Base-by-base conservation (phyloP, 2,329 filamentous ascomycete species). In the Phoma herbarum region DNA sequence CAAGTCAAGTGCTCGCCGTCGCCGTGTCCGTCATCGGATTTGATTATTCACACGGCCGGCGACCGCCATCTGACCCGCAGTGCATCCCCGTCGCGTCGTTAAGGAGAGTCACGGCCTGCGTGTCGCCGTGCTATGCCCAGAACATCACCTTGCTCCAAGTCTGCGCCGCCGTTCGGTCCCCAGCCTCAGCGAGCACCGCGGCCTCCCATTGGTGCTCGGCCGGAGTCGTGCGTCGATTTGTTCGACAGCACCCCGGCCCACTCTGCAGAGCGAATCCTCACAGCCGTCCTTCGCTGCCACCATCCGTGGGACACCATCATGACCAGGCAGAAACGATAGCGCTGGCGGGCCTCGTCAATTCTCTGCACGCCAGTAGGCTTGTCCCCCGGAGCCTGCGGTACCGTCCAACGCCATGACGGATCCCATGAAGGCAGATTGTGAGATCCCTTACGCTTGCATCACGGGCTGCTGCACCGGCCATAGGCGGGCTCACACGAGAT, bases 381-480 rank as follows among this genome's bases (percentile, higher is more conserved):
- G 44, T 41, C 47, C 52, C 53, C 59, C 50, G 55, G 48, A 47
- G 45, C 49, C 52, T 52, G 60, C 55, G 47, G 41, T 59, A 35
- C 44, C 57, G 58, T 44, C 44, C 41, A 28, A 47, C 4, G 31
- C 11, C 22, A 43, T 20, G 22, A 42, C 25, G 10, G 48, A 29
- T 54, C 43, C 33, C 20, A 14, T 14, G 22, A 35, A 47, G 35
- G n/a, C 22, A 42, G 28, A 25, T 46, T 47, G 44, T 42, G 56
- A 59, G 50, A 62, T 66, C 60, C 63, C 63, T 64, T 64, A 61
- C 51, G 56, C 56, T 48, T 59, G 52, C 67, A 66, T 58, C 60
- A 47, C 62, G 59, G 64, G 49, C 66, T 65, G 60, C 64, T 63
- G 66, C 67, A 66, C 61, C 64, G 59, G 68, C 67, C 67, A 66